A percentile compares a stretch with the other conserved stretches of the same genome.
Conservation (phyloP, 129 eudicot genomes). For the Lonicera japonica region DNA sequence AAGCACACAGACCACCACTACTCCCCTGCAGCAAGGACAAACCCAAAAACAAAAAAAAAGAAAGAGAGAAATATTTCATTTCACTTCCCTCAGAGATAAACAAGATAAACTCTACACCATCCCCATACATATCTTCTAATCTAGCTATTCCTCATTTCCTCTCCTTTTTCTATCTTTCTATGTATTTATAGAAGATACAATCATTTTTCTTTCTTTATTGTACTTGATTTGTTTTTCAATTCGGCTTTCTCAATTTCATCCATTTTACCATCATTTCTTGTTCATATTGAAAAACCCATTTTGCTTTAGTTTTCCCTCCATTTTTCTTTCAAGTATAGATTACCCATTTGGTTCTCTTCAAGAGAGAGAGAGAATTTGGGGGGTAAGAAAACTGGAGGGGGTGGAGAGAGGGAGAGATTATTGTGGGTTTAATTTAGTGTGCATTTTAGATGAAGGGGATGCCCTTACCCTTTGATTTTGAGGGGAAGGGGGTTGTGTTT, state of each 20-base stretch:
- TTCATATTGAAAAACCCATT: too few species aligned
- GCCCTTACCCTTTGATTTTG: conserved; percentile 87
- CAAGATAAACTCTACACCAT: neutral
- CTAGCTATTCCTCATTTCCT: too few species aligned
- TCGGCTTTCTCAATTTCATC: conserved; percentile 10
- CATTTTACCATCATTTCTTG: conserved; percentile 6
- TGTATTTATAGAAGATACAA: too few species aligned
- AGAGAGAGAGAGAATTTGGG: neutral
- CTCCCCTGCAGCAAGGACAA: conserved; percentile 20
- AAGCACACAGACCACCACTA: conserved; percentile 27
- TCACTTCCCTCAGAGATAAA: neutral
- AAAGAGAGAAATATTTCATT: neutral
- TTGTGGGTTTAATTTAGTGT: conserved; percentile 8
- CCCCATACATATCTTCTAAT: neutral
- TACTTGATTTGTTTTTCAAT: neutral
- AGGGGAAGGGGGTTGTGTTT: conserved; percentile 65
- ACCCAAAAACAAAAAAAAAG: neutral
- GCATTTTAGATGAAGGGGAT: conserved; percentile 51
- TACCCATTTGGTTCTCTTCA: too few species aligned
- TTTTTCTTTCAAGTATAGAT: neutral
- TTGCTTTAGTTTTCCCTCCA: neutral
- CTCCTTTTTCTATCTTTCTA: neutral
- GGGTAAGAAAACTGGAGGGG: conserved; percentile 15
- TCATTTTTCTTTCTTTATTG: neutral
- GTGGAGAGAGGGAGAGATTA: neutral